These are phyloP conservation scores for Haplosporangium gracile DNA, from an alignment of 192 early-diverging fungal species.

Conservation along the genomic window DNA sequence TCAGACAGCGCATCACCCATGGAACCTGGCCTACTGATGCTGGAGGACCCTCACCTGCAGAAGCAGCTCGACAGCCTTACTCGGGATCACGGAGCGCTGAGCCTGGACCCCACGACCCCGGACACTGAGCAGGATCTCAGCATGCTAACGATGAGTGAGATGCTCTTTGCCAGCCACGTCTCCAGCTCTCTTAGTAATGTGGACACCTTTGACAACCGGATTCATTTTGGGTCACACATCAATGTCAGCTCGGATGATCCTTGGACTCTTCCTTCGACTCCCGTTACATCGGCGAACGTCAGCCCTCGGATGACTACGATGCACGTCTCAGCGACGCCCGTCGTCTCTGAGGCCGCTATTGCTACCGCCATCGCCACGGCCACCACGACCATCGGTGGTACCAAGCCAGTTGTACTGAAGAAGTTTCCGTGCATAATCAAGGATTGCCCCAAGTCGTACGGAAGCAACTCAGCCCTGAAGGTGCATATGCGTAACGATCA, in stretches of 20 bases:
- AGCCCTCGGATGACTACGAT: conserved; percentile 28
- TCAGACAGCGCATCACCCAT: conserved; percentile 32
- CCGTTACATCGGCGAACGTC: conserved; percentile 40
- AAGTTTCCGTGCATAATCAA: conserved; percentile 28
- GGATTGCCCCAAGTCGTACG: conserved; percentile 36
- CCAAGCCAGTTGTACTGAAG: conserved; percentile 8
- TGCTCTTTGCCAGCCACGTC: conserved; percentile 41
- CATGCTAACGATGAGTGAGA: conserved; percentile 40
- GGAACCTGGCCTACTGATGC: conserved; percentile 4
- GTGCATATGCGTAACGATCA: conserved; percentile 40
- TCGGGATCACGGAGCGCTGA: conserved; percentile 9
- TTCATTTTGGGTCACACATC: conserved; percentile 53
- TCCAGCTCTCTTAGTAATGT: conserved; percentile 16
- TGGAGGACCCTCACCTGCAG: conserved; percentile 33
- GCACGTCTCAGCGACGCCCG: conserved; percentile 7
- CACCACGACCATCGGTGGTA: neutral
- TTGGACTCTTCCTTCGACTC: conserved; percentile 29
- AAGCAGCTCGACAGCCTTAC: conserved; percentile 17
- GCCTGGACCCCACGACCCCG: neutral
- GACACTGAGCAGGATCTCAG: conserved; percentile 13
- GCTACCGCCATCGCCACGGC: neutral
- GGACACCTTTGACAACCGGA: conserved; percentile 31
- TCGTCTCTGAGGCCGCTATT: neutral
- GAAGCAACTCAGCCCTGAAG: conserved; percentile 24
- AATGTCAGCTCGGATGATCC: conserved; percentile 44